Conservation (phyloP, 2,329 filamentous ascomycete genomes). For the Echinosphaeria canescens region DNA sequence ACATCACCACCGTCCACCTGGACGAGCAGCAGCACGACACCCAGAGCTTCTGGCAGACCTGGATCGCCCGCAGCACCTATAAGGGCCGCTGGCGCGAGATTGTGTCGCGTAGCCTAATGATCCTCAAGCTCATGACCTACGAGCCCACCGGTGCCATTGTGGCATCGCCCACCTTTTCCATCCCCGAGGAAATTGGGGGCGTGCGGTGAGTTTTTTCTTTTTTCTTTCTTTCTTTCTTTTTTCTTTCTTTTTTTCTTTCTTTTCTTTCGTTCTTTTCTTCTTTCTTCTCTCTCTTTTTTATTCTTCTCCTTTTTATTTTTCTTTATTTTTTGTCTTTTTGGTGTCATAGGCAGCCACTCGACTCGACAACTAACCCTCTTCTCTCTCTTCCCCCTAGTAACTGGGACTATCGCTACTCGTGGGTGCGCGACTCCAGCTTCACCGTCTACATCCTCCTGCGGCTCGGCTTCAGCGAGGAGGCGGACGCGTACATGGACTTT, state of each 20-base stretch:
- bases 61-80: conserved; percentile 50
- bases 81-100: conserved; percentile 53
- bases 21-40: conserved; percentile 46
- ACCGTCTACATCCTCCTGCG: conserved; percentile 60
- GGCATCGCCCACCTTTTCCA: conserved; percentile 55
- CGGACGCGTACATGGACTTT: conserved; percentile 59
- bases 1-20: conserved; percentile 34
- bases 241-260: too few species aligned
- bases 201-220: too few species aligned
- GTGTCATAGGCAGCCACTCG: too few species aligned
- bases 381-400: conserved; percentile 18
- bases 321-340: too few species aligned
- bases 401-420: conserved; percentile 58
- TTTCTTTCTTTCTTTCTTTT: conserved; percentile 6
- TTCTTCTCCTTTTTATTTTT: too few species aligned
- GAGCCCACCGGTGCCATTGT: conserved; percentile 63
- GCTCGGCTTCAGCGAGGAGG: conserved; percentile 54
- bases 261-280: too few species aligned
- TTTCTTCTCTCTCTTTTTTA: too few species aligned
- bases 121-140: conserved; percentile 57
- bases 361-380: not conserved
- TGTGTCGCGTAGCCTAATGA: conserved; percentile 47
- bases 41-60: conserved; percentile 50
- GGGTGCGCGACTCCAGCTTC: conserved; percentile 60
- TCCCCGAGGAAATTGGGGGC: conserved; percentile 54